Percentiles rank a stretch among this genome's conserved stretches.
phyloP scores from a whole-genome alignment of 1,284 basidiomycete species.

The Puccinia triticina region DNA sequence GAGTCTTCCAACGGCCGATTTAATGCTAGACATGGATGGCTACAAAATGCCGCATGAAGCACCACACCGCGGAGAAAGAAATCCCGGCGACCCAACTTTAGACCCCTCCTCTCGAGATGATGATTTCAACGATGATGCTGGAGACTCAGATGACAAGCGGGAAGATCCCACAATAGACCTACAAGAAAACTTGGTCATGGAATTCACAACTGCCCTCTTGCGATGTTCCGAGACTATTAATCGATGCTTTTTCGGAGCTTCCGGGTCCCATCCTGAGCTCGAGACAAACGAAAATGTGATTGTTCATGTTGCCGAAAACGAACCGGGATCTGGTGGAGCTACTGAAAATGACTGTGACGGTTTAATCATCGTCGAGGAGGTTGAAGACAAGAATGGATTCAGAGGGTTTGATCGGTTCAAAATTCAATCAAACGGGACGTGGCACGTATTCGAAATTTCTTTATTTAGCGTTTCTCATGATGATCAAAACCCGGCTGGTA shows the following conservation, averaged over 20 bases:
- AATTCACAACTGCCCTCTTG: constrained; percentile 47
- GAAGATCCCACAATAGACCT: constrained; percentile 8
- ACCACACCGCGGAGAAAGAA: neutral
- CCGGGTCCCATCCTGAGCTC: constrained; percentile 18
- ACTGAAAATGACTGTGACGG: constrained; percentile 8
- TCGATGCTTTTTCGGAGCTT: constrained; percentile 19
- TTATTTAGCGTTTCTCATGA: constrained; percentile 56
- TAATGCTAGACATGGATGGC: constrained; percentile 51
- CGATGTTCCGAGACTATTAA: constrained; percentile 44
- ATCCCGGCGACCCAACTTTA: constrained; percentile 1
- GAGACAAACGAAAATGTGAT: constrained; percentile 32
- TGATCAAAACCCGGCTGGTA: constrained; percentile 50
- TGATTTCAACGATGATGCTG: neutral
- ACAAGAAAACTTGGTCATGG: constrained; percentile 41
- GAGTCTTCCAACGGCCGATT: constrained; percentile 26
- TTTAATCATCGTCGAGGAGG: constrained; percentile 28
- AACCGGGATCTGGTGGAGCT: neutral
- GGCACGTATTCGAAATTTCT: constrained; percentile 64
- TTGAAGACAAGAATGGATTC: constrained; percentile 29
- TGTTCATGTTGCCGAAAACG: constrained; percentile 6
- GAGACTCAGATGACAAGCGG: neutral
- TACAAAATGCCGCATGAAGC: constrained; percentile 43
- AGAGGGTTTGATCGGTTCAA: constrained; percentile 60
- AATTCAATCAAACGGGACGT: constrained; percentile 61
- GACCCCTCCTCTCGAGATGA: constrained; percentile 15